These are phyloP conservation scores for Claviceps sp. DNA, from an alignment of 2,329 filamentous ascomycete species.

Conservation along the genomic window DNA sequence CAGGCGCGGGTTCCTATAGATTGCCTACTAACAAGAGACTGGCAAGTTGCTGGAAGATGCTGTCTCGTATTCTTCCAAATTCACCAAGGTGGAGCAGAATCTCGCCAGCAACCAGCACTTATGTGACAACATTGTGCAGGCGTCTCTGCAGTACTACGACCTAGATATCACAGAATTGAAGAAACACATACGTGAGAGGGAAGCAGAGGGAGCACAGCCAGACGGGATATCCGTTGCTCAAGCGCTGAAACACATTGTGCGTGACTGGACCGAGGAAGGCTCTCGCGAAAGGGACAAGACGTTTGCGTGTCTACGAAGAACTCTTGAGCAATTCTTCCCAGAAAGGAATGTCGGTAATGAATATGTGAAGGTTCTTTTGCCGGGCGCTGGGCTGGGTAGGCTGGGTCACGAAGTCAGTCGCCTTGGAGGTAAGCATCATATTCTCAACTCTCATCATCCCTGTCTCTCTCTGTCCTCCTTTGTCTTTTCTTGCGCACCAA, in stretches of 20 bases:
- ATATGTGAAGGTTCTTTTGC: conserved; percentile 30
- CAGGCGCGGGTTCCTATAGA: too few relatives aligned
- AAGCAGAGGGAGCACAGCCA: conserved; percentile 22
- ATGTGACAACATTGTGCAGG: conserved; percentile 30
- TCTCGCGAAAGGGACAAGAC: conserved; percentile 29
- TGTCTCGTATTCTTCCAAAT: conserved; percentile 42
- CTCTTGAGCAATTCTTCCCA: conserved; percentile 20
- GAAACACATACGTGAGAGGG: conserved; percentile 24
- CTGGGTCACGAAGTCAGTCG: conserved; percentile 36
- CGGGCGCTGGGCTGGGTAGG: conserved; percentile 39
- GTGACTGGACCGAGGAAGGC: conserved; percentile 41
- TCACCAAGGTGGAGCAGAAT: conserved; percentile 28
- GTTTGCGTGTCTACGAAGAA: conserved; percentile 25
- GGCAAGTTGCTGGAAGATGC: conserved; percentile 38
- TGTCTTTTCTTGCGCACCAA: neutral
- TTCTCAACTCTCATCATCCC: too few relatives aligned
- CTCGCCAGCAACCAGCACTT: conserved; percentile 31
- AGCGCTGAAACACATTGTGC: conserved; percentile 41
- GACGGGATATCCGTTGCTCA: conserved; percentile 38
- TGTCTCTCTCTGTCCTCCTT: neutral
- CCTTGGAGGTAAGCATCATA: conserved; percentile 20
- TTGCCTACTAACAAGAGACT: neutral
- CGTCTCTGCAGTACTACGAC: conserved; percentile 32
- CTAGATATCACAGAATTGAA: conserved; percentile 30
- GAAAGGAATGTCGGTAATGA: conserved; percentile 4